Evolutionary conservation across 108 stramenopile species (phyloP), one percentile per base, ranked within the genome.

Genomic region (Cyclotella cryptica): DNA sequence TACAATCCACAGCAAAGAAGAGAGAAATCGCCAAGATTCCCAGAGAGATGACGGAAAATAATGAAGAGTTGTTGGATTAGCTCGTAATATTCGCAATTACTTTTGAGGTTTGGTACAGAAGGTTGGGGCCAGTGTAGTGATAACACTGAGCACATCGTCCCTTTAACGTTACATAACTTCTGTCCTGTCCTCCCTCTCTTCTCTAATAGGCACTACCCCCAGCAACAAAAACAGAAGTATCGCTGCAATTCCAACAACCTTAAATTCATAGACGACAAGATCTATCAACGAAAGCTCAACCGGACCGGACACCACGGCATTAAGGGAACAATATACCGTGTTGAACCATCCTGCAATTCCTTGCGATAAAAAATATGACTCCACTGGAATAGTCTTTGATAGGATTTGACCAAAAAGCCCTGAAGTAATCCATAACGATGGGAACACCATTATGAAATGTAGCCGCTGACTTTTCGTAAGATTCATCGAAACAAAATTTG

Each of bases 321-420:
- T 61, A 44, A 61, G 39, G 47, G 21, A 61, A 17, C 8, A 53
- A 19, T 12, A 60, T 61, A 41, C 71, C 60, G 30, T 72, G 61
- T 61, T 55, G 40, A 42, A 24, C 43, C 0, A 65, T 42, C 22
- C 63, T 62, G 0, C 18, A 8, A 18, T 27, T 41, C 21, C 64
- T 3, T 6, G 17, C 62, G 8, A 4, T 3, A 65, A 17, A 8
- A 65, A 53, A 21, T 42, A 54, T 12, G 64, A 13, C 22, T 74
- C 73, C n/a, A 74, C 29, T 24, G 73, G 73, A 53, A 61, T 53
- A 4, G 39, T 12, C 41, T 22, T 61, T 54, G n/a, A 10, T 10
- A 74, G 19, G 21, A 72, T 30, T 19, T 74, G 73, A 13, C 73
- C 73, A 22, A 74, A 24, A 3, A 53, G 21, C 5, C 45, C 61